Evolutionary conservation across 2,329 filamentous ascomycete species (phyloP), one percentile per base, ranked within the genome.

Genomic region (Madurella fahalii): DNA sequence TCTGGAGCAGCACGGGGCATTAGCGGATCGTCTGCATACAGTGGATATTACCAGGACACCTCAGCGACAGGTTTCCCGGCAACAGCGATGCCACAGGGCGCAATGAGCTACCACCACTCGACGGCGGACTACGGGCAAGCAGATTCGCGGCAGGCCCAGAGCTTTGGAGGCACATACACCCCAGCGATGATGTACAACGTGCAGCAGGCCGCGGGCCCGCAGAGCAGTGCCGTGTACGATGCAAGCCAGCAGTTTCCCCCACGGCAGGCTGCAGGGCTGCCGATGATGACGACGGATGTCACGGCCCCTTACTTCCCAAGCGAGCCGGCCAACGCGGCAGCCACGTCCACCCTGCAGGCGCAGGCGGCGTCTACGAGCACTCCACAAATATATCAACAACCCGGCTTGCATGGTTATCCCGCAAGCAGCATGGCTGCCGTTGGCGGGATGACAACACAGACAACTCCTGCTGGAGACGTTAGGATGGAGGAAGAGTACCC

Each of bases 171-270:
- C 70, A 70, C 63, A 68, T 87, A 81, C 76, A 84, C 76, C 65
- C 72, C 84, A 51, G 74, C 82, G 60, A 84, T 93, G 75, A 86
- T 94, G 80, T 95, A 95, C 77, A 86, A 85, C 74, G 86, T 92
- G 65, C 76, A 80, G 67, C 84, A 85, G 68, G 76, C 61, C 47
- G 56, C 83, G 65, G 76, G 75, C 58, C 74, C 78, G 60, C 81
- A 83, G 72, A 77, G 75, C 73, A 47, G 64, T 31, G 70, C 82
- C 75, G 77, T 86, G 73, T 95, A 95, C 75, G 88, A 93, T 71
- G 76, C 83, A 67, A 83, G 85, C 69, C 81, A 85, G 73, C 86
- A 86, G 68, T 95, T 90, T 75, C 80, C 85, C 67, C 77, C 84
- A 63, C 85, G 87, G 76, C 88, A 90, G 68, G 82, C 86, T 73